phyloP scores from a whole-genome alignment of 805 yeast genomes.

The Cephaloascus albidus region DNA sequence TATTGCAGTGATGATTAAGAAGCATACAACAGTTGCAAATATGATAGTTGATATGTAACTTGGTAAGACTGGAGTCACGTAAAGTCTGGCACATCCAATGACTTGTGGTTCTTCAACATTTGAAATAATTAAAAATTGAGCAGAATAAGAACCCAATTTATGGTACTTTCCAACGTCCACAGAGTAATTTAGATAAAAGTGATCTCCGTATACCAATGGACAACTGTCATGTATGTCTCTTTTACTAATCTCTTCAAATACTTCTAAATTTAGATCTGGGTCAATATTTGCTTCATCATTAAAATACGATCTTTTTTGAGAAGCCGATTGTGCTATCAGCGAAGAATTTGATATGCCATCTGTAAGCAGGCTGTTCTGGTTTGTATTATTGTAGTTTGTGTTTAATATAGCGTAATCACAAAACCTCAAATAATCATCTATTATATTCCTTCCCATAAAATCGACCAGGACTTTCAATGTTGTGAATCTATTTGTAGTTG shows the following conservation, averaged over 20 bases:
- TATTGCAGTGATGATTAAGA: slow-evolving; percentile 29
- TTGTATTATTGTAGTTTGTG: too few relatives aligned
- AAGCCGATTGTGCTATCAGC: not conserved
- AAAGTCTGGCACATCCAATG: slow-evolving; percentile 38
- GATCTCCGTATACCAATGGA: slow-evolving; percentile 16
- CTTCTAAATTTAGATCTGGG: too few relatives aligned
- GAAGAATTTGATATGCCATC: not conserved
- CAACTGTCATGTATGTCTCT: slow-evolving; percentile 7
- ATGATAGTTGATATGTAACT: slow-evolving; percentile 21
- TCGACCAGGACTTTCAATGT: slow-evolving; percentile 35
- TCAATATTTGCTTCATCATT: not conserved
- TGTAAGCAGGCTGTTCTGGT: not conserved
- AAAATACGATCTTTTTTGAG: not conserved
- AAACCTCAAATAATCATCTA: slow-evolving; percentile 29
- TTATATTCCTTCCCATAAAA: slow-evolving; percentile 31
- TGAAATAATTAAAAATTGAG: slow-evolving; percentile 28
- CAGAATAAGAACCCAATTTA: slow-evolving; percentile 35
- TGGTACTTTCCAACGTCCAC: slow-evolving; percentile 12
- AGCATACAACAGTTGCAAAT: slow-evolving; percentile 24
- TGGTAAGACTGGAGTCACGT: slow-evolving; percentile 37
- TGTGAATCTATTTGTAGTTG: slow-evolving; percentile 35
- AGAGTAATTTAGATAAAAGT: slow-evolving; percentile 12
- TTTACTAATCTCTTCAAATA: not conserved
- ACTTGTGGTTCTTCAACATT: slow-evolving; percentile 22
- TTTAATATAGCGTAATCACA: slow-evolving; percentile 19